A percentile compares a stretch with the other conserved stretches of the same genome.
Evolutionary conservation across 306 rosid genomes (phyloP).

Genomic region (Luffa acutangula): DNA sequence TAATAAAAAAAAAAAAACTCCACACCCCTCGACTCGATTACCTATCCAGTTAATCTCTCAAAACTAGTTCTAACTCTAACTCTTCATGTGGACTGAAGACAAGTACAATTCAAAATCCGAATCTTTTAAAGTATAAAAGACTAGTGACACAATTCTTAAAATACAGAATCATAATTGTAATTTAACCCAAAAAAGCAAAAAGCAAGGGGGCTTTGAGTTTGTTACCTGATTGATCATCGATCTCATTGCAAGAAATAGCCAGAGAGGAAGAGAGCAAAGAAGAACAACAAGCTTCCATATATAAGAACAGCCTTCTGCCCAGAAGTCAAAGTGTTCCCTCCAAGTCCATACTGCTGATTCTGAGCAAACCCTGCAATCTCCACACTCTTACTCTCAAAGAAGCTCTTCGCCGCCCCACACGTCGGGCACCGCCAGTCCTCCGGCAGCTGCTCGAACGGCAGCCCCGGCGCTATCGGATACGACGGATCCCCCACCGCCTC

Average conservation of each 20-base stretch:
- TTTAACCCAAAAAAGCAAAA: too few relatives aligned
- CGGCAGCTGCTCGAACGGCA: constrained; percentile 63
- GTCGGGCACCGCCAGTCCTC: constrained; percentile 96
- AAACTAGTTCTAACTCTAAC: too few relatives aligned
- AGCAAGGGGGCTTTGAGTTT: not conserved
- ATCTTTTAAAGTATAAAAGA: too few relatives aligned
- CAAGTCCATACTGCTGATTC: constrained; percentile 92
- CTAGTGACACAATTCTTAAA: too few relatives aligned
- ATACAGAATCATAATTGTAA: too few relatives aligned
- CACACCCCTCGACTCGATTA: too few relatives aligned
- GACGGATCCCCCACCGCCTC: constrained; percentile 77
- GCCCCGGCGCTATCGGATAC: constrained; percentile 77
- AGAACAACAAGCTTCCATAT: constrained; percentile 60
- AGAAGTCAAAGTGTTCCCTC: constrained; percentile 77
- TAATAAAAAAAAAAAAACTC: too few relatives aligned
- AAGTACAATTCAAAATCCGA: too few relatives aligned
- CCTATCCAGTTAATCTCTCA: too few relatives aligned
- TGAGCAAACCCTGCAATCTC: constrained; percentile 88
- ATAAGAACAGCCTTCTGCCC: constrained; percentile 84
- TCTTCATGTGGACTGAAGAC: too few relatives aligned
- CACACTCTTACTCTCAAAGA: constrained; percentile 82
- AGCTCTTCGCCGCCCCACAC: constrained; percentile 82
- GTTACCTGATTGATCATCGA: not conserved
- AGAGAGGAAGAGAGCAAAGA: constrained; percentile 65
- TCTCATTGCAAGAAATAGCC: constrained; percentile 89